phyloP scores from a whole-genome alignment of 2,329 filamentous ascomycete genomes.

The Podosphaera leucotricha region DNA sequence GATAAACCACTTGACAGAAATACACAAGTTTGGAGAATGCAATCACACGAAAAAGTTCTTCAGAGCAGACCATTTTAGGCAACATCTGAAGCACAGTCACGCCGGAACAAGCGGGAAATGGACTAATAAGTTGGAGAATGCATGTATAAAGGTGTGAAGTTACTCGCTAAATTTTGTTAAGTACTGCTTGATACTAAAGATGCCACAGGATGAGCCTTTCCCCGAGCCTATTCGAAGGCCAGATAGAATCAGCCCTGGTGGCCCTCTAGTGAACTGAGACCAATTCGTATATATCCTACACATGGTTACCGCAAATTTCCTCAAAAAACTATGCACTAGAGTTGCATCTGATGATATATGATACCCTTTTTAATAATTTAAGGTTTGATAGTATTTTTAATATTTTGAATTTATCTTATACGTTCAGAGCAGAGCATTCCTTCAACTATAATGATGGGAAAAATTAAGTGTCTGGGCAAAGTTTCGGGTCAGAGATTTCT shows the following conservation, averaged over 20 bases:
- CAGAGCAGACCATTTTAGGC: constrained; percentile 88
- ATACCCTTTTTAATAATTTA: too few species aligned
- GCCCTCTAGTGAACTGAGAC: neutral
- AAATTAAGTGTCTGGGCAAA: too few species aligned
- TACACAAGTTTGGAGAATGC: constrained; percentile 95
- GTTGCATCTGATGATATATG: too few species aligned
- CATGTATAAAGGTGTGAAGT: constrained; percentile 48
- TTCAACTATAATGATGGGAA: too few species aligned
- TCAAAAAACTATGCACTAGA: too few species aligned
- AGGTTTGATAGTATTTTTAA: too few species aligned
- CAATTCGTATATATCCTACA: too few species aligned
- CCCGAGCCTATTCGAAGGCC: constrained; percentile 17
- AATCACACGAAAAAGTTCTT: constrained; percentile 98
- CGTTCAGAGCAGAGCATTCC: too few species aligned
- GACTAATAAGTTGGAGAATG: constrained; percentile 94
- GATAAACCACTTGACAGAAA: constrained; percentile 64
- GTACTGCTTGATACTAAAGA: neutral
- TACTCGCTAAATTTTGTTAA: neutral
- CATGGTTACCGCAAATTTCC: too few species aligned
- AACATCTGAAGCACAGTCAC: constrained; percentile 95
- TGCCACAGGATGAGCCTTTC: constrained; percentile 36
- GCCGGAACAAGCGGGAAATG: constrained; percentile 91
- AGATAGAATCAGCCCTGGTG: constrained; percentile 11
- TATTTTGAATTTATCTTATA: too few species aligned
- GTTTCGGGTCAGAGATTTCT: too few species aligned